These are phyloP conservation scores for Blastobotrys serpentis DNA, from an alignment of 1,139 yeast species.

Conservation along the genomic window DNA sequence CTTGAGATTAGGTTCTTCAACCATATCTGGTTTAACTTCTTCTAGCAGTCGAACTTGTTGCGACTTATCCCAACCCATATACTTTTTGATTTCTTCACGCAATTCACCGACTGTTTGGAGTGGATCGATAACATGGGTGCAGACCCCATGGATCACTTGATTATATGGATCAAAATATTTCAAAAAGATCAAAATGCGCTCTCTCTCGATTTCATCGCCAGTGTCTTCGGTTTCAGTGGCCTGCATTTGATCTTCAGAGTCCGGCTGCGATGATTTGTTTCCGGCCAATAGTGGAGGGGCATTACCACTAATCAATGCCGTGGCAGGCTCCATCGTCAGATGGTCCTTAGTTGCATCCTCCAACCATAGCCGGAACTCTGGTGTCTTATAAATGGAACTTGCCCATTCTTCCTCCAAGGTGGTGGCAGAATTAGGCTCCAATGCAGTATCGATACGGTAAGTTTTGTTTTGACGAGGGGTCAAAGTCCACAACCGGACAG, in stretches of 20 bases:
- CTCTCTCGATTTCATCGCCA: slow-evolving; percentile 5
- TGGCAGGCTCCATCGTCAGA: slow-evolving; percentile 14
- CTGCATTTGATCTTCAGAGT: background rate
- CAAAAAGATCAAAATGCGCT: slow-evolving; percentile 51
- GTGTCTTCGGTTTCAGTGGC: slow-evolving; percentile 5
- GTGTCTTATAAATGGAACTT: slow-evolving; percentile 23
- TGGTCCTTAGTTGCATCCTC: slow-evolving; percentile 35
- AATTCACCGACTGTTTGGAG: slow-evolving; percentile 49
- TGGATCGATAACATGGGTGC: slow-evolving; percentile 59
- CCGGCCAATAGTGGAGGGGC: slow-evolving; percentile 1
- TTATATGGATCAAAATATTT: slow-evolving; percentile 64
- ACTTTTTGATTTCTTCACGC: slow-evolving; percentile 44
- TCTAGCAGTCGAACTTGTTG: slow-evolving; percentile 55
- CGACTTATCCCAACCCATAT: slow-evolving; percentile 47
- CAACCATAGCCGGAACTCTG: slow-evolving; percentile 47
- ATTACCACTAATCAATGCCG: background rate
- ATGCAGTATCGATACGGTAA: slow-evolving; percentile 57
- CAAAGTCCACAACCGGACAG: slow-evolving; percentile 62
- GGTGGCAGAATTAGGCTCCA: slow-evolving; percentile 43
- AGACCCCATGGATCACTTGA: slow-evolving; percentile 60
- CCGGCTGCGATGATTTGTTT: background rate
- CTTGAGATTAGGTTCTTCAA: slow-evolving; percentile 50
- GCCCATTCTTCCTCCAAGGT: slow-evolving; percentile 48
- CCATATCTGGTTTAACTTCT: slow-evolving; percentile 65
- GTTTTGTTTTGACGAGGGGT: slow-evolving; percentile 74